Evolutionary conservation across 2,329 filamentous ascomycete genomes (phyloP).

Genomic region (Kalmusia sp.): DNA sequence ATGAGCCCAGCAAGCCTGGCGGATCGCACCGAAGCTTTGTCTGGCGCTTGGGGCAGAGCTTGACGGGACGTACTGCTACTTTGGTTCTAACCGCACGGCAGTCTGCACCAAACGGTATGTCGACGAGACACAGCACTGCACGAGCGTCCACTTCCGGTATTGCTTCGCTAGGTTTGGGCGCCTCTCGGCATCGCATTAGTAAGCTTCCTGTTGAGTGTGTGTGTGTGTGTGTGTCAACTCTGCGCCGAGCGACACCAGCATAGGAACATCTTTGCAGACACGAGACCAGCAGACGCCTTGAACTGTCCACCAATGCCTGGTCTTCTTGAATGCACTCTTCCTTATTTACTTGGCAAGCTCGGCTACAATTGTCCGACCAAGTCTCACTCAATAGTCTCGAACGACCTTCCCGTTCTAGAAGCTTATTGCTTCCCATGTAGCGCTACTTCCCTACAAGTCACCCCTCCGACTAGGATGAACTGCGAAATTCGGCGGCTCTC

Average conservation of each 20-base stretch:
- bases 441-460: constrained; percentile 1
- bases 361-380: not conserved
- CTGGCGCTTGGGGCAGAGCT: not conserved
- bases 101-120: not conserved
- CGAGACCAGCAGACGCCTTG: too few species aligned
- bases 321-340: not conserved
- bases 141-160: not conserved
- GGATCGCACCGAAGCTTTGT: constrained; percentile 1
- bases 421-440: not conserved
- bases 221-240: too few species aligned
- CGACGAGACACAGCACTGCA: not conserved
- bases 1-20: constrained; percentile 7
- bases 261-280: too few species aligned
- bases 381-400: not conserved
- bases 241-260: too few species aligned
- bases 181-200: not conserved
- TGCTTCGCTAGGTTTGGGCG: not conserved
- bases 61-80: constrained; percentile 5
- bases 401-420: not conserved
- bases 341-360: not conserved
- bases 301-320: not conserved
- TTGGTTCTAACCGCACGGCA: not conserved
- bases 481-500: constrained; percentile 14
- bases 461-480: constrained; percentile 11
- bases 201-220: too few species aligned